Base-by-base conservation (phyloP, 306 rosid species). In the Sesbania bispinosa region DNA sequence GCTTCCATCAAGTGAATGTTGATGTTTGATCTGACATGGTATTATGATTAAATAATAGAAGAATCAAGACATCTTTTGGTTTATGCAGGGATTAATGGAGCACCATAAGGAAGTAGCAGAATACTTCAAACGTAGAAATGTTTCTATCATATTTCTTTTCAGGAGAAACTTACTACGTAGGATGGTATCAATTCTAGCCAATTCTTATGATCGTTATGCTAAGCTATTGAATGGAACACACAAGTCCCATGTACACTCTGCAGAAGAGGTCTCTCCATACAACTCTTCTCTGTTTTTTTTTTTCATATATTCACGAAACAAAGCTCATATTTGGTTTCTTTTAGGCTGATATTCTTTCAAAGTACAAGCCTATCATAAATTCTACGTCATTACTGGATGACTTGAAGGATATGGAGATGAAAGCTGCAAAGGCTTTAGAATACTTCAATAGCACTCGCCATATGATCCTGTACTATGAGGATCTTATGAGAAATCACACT, bases 201-300 rank as follows among this genome's bases (percentile, higher is more conserved):
- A 94, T 86, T 90, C 98, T 9, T 94, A 87, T 71, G 98, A 94
- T 55, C 90, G 96, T 43, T 64, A 84, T 57, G 98, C 98, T 18
- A 94, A 90, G 87, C 84, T 88, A 68, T 83, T 94, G 87, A 90
- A 94, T 59, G 98, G 96, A 79, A 89, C 95, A 66, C 98, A 94
- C 71, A 94, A 94, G 79, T 78, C 98, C 48, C 98, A 90, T 62
- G 98, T 94, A 32, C 98, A 90, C 86, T 81, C 97, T 10, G 77
- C 69, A 36, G 82, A 90, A 85, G 98, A 94, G 96, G 96, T 88
- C 9, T 66, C 64, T 80, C 62, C 55, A 58, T 62, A 72, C 71
- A 62, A n/a, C n/a, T 15, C 23, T 29, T 15, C 53, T 14, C 32
- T 10, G n/a, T n/a, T 43, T 32, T 38, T 33, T 47, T 29, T 30